Evolutionary conservation across 305 asterid genomes (phyloP), one percentile per base, ranked within the genome.

Genomic region (Fraxinus floribunda): DNA sequence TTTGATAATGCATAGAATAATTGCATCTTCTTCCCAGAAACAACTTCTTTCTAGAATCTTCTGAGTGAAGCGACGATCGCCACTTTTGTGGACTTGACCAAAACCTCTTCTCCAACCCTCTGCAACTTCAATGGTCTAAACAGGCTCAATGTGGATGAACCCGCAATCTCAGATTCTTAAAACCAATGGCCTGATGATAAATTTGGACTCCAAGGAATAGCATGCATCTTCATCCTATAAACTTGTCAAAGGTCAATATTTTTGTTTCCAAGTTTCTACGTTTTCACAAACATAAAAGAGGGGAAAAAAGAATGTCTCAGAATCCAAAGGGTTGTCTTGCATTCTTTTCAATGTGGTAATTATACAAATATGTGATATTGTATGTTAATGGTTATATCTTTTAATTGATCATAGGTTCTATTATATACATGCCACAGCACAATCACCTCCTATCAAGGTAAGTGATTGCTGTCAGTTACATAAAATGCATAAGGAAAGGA

Each of bases 221-320:
- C 89, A 83, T 2, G 83, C 87, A 9, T 86, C 85, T 72, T 86
- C 90, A 79, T 89, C 90, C 88, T 85, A 13, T 70, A 39, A 32
- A 55, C 2, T 4, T 0, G 71, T 10, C 24, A 60, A 79, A 16
- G 0, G 2, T 49, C 32, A 11, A 30, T 2, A 22, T 18, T 13
- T 13, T 13, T 36, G 7, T 57, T 36, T 74, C 55, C 55, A 32
- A 29, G 32, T 29, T 29, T 29, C 32, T 29, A 29, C 32, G 32
- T 29, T 29, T 29, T 29, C 32, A 29, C 32, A 29, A 29, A 29
- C 32, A 29, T 3, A 29, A 29, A 29, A 29, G 3, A 29, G 32
- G 32, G 32, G 32, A 29, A 29, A 29, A 26, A 26, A 34, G 30
- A 26, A 26, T 1, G 3, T 29, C 32, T 29, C 32, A 3, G 32